Percentiles rank a stretch among this genome's conserved stretches.
Conservation (phyloP, 2,329 filamentous ascomycete genomes). For the Pseudogymnoascus destructans region DNA sequence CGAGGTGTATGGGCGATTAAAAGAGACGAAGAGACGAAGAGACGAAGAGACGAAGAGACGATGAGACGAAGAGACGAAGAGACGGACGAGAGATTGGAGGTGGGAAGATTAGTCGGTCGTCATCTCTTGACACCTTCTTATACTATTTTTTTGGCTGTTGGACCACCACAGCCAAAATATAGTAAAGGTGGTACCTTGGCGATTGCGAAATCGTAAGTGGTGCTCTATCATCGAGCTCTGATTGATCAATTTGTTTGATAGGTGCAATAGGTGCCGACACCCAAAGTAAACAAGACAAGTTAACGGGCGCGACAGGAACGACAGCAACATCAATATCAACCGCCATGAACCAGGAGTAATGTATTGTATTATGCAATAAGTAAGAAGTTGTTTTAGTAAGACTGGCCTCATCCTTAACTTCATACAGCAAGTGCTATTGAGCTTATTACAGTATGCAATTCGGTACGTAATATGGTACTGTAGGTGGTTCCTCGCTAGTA, state of each 20-base stretch:
- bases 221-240: background rate
- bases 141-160: conserved; percentile 5
- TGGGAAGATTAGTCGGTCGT: no score
- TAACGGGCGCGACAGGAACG: background rate
- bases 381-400: background rate
- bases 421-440: background rate
- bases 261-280: background rate
- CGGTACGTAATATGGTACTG: background rate
- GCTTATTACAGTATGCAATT: conserved; percentile 1
- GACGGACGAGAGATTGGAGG: no score
- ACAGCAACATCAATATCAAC: background rate
- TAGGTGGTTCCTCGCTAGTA: background rate
- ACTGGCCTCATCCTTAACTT: background rate
- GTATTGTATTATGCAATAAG: background rate
- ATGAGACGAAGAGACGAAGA: no score
- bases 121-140: background rate
- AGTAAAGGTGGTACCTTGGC: background rate
- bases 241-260: background rate
- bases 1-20: background rate
- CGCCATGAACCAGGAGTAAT: background rate
- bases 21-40: background rate
- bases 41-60: no score
- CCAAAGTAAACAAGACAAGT: background rate
- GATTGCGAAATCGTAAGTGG: background rate
- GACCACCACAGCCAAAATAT: no score